Conservation (phyloP, 495 filamentous ascomycete species). For the Tuber melanosporum region DNA sequence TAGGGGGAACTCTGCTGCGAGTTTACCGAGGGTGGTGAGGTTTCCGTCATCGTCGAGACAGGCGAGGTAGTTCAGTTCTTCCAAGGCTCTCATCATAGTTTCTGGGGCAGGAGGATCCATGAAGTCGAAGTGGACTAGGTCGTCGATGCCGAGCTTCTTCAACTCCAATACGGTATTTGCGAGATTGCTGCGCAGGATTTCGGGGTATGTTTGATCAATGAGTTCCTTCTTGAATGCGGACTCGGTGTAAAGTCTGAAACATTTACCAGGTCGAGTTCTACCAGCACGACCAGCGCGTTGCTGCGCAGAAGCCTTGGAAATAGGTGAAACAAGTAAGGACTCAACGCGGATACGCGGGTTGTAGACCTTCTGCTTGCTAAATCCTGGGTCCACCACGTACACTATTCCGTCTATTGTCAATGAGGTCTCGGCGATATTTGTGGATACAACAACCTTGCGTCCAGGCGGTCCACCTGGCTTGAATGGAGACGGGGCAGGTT, state of each 20-base stretch:
- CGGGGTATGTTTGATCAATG: conserved; percentile 92
- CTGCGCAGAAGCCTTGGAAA: conserved; percentile 96
- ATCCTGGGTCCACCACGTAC: conserved; percentile 96
- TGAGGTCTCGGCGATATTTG: conserved; percentile 96
- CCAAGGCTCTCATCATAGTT: conserved; percentile 95
- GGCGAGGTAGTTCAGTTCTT: conserved; percentile 94
- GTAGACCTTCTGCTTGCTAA: conserved; percentile 99
- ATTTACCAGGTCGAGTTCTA: conserved; percentile 95
- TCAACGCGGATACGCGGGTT: conserved; percentile 95
- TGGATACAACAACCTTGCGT: conserved; percentile 90
- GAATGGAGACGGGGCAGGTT: conserved; percentile 67
- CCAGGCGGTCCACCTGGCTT: conserved; percentile 74
- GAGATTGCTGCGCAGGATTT: conserved; percentile 90
- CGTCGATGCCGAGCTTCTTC: conserved; percentile 93
- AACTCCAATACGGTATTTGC: conserved; percentile 90
- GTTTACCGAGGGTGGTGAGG: conserved; percentile 72
- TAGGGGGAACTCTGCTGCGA: conserved; percentile 92
- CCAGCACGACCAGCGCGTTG: conserved; percentile 97
- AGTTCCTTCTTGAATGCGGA: conserved; percentile 95
- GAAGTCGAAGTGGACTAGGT: conserved; percentile 95
- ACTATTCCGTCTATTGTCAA: conserved; percentile 99
- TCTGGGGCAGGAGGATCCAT: conserved; percentile 99
- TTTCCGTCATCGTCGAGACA: conserved; percentile 93
- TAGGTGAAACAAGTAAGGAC: conserved; percentile 89
- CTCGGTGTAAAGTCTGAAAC: conserved; percentile 95